Percentiles rank a stretch among this genome's conserved stretches.
These are phyloP conservation scores for Vickermania ingenoplastis DNA, from an alignment of 208 protist genomes.

Conservation along the genomic window DNA sequence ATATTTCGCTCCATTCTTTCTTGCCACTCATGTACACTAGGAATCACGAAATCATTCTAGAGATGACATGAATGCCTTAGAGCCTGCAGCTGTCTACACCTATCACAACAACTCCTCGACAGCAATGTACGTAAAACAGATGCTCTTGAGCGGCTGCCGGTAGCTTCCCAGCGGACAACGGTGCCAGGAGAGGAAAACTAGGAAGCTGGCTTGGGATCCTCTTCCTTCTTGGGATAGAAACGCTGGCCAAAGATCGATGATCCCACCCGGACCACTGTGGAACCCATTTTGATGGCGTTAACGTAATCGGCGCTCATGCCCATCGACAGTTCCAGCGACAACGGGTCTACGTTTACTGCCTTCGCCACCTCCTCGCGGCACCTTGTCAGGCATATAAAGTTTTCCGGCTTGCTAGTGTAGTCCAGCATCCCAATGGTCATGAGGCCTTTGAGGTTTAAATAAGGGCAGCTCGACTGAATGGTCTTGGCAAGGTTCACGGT, in stretches of 20 bases:
- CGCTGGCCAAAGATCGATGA: constrained; percentile 92
- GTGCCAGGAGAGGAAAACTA: too few relatives aligned
- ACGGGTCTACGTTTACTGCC: constrained; percentile 26
- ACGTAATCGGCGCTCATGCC: constrained; percentile 95
- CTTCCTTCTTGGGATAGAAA: constrained; percentile 54
- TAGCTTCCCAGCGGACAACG: too few relatives aligned
- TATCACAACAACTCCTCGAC: too few relatives aligned
- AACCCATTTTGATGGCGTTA: constrained; percentile 90
- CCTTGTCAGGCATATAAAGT: constrained; percentile 82
- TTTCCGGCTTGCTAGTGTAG: constrained; percentile 53
- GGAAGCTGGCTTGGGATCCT: too few relatives aligned
- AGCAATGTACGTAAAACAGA: too few relatives aligned
- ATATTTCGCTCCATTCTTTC: too few relatives aligned
- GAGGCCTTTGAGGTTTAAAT: constrained; percentile 83
- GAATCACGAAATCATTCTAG: too few relatives aligned
- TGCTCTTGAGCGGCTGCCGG: too few relatives aligned
- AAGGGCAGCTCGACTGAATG: constrained; percentile 62
- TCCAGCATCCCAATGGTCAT: constrained; percentile 96
- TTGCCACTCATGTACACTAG: too few relatives aligned
- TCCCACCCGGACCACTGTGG: constrained; percentile 93
- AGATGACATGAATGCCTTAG: too few relatives aligned
- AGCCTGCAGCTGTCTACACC: too few relatives aligned
- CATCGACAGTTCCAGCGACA: constrained; percentile 90
- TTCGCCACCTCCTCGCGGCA: constrained; percentile 57
- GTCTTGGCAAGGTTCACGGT: constrained; percentile 61